Evolutionary conservation across 2,329 filamentous ascomycete species (phyloP).

Genomic region (Colletotrichum sp.): DNA sequence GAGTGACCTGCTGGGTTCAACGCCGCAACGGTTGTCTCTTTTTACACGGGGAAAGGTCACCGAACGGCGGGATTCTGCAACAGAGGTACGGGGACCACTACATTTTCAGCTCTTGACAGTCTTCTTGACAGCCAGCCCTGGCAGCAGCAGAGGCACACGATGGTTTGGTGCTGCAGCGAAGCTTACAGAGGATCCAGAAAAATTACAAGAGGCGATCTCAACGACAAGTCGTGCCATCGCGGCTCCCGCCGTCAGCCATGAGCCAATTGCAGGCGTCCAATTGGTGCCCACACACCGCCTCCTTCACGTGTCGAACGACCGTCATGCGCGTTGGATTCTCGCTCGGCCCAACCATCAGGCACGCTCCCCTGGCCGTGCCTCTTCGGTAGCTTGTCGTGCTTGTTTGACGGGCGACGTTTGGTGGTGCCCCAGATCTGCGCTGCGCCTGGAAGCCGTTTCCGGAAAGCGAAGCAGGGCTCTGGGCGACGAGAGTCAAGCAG

Average conservation of each 20-base stretch:
- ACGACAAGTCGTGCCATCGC: constrained; percentile 18
- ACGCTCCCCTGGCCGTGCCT: not conserved
- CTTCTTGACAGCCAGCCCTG: not conserved
- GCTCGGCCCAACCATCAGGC: constrained; percentile 2
- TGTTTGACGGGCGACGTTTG: not conserved
- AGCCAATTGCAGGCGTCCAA: constrained; percentile 7
- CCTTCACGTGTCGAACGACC: constrained; percentile 21
- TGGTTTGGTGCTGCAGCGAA: not conserved
- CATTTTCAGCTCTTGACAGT: not conserved
- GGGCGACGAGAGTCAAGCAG: not conserved
- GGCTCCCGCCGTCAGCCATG: constrained; percentile 7
- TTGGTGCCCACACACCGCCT: constrained; percentile 18
- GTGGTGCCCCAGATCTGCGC: not conserved
- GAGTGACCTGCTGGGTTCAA: not conserved
- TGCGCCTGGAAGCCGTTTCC: not conserved
- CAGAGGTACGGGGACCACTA: not conserved
- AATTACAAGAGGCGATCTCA: constrained; percentile 20
- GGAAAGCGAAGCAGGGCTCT: not conserved
- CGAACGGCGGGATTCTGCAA: not conserved
- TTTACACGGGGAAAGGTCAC: not conserved
- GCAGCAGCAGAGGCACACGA: not conserved
- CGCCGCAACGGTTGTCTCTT: not conserved
- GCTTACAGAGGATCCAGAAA: constrained; percentile 4
- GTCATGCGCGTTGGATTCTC: constrained; percentile 15
- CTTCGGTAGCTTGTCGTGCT: not conserved